phyloP scores from a whole-genome alignment of 2,329 filamentous ascomycete genomes.

The Pseudopithomyces chartarum region DNA sequence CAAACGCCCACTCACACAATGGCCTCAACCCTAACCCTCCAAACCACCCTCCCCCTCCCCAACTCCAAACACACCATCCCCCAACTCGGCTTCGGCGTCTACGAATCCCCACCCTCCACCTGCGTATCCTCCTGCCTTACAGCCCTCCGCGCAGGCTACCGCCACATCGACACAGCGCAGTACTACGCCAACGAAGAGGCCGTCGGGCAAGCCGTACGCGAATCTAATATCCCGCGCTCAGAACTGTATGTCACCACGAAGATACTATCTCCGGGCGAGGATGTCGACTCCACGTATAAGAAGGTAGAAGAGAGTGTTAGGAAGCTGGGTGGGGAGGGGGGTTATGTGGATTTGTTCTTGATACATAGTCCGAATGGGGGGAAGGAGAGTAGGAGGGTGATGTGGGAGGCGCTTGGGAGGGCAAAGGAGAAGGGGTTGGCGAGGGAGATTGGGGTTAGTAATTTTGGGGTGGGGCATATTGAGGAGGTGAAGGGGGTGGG shows the following conservation, averaged over 20 bases:
- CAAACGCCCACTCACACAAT: constrained; percentile 11
- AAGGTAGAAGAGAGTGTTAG: constrained; percentile 65
- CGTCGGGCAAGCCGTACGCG: constrained; percentile 67
- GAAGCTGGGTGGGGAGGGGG: constrained; percentile 60
- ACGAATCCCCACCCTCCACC: constrained; percentile 60
- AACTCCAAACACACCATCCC: constrained; percentile 63
- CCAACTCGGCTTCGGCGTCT: constrained; percentile 73
- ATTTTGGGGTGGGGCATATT: constrained; percentile 70
- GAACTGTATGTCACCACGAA: constrained; percentile 75
- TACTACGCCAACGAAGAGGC: constrained; percentile 72
- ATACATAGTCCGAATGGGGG: constrained; percentile 69
- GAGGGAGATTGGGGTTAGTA: constrained; percentile 73
- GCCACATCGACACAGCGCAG: constrained; percentile 71
- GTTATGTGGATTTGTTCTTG: constrained; percentile 74
- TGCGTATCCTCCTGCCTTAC: constrained; percentile 64
- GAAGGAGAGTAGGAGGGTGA: constrained; percentile 58
- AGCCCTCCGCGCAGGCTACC: constrained; percentile 64
- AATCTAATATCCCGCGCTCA: constrained; percentile 60
- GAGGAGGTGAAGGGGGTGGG: constrained; percentile 71
- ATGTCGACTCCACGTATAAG: constrained; percentile 63
- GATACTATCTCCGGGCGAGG: constrained; percentile 61
- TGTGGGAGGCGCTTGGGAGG: constrained; percentile 71
- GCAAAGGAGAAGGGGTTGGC: constrained; percentile 64
- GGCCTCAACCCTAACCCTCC: constrained; percentile 48
- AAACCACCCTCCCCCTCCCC: constrained; percentile 56